Evolutionary conservation across 2,329 filamentous ascomycete genomes (phyloP), one percentile per base, ranked within the genome.

Genomic region (Pseudopyricularia javanii): DNA sequence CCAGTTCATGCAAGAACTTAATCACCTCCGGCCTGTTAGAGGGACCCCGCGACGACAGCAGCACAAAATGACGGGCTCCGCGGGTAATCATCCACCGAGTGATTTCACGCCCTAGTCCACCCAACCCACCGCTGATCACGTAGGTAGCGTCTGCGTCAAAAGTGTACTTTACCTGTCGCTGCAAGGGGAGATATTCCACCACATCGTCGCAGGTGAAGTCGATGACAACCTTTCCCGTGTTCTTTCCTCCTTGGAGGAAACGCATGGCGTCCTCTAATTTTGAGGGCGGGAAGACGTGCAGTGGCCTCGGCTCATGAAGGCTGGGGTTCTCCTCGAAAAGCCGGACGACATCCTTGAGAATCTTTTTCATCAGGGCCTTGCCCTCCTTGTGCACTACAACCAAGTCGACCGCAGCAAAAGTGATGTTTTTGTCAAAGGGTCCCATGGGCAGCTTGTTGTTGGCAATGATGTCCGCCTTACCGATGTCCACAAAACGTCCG

Each of bases 31-130:
- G 12, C 11, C 40, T 24, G 40, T 24, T 14, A n/a, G 14, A n/a
- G 9, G 24, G 28, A n/a, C 47, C 8, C 15, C 43, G 11, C 26
- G 68, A 62, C 11, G 68, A 70, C 2, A 72, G 61, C 37, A 70
- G 63, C 4, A 68, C 60, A 4, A 74, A 58, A 50, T 66, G 59
- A 7, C 62, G 60, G 2, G 71, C 71, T 0, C 71, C 72, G 35
- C 62, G 60, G 1, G 64, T 59, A 2, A 63, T 65, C 59, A 72
- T 60, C 61, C 61, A 66, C 15, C 43, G 53, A 11, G 64, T 62
- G 30, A 69, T 62, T 32, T 57, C 61, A 33, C 60, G 59, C 15
- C 69, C 70, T 1, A 72, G 58, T 30, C 66, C 68, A n/a, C 68
- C 66, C 1, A 66, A 59, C 3, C 69, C 69, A 51, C 70, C 69